These are phyloP conservation scores for Caryopteris hybrid DNA, from an alignment of 305 asterid species.

Conservation along the genomic window DNA sequence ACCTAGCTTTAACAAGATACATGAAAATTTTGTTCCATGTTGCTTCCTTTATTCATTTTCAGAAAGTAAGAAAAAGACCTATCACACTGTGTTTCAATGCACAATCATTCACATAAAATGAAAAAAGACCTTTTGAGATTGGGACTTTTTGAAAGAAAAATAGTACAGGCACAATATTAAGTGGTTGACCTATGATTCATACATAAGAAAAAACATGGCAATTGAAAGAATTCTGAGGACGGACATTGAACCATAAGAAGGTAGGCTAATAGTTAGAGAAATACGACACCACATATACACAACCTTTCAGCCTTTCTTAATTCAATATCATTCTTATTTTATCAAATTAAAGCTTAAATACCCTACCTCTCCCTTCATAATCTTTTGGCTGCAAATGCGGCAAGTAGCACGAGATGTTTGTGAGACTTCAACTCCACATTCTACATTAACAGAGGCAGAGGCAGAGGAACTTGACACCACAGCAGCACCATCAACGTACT, in stretches of 20 bases:
- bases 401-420: conserved; percentile 87
- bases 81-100: not conserved
- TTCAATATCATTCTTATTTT: not conserved
- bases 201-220: not conserved
- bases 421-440: conserved; percentile 64
- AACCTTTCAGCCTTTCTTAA: not conserved
- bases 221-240: not conserved
- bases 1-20: not conserved
- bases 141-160: too few species aligned
- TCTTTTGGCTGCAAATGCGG: conserved; percentile 63
- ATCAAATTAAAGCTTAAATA: conserved; percentile 9
- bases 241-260: not conserved
- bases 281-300: not conserved
- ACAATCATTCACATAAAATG: not conserved
- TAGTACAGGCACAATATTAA: too few species aligned
- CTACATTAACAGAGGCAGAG: conserved; percentile 26
- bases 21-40: not conserved
- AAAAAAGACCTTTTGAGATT: too few species aligned
- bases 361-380: conserved; percentile 76
- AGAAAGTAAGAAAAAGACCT: not conserved
- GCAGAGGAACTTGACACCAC: conserved; percentile 33
- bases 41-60: not conserved
- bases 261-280: not conserved
- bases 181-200: not conserved
- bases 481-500: conserved; percentile 49